A percentile compares a stretch with the other conserved stretches of the same genome.
phyloP scores from a whole-genome alignment of 768 basidiomycete species.

The Leccinum olivaceopallidum region DNA sequence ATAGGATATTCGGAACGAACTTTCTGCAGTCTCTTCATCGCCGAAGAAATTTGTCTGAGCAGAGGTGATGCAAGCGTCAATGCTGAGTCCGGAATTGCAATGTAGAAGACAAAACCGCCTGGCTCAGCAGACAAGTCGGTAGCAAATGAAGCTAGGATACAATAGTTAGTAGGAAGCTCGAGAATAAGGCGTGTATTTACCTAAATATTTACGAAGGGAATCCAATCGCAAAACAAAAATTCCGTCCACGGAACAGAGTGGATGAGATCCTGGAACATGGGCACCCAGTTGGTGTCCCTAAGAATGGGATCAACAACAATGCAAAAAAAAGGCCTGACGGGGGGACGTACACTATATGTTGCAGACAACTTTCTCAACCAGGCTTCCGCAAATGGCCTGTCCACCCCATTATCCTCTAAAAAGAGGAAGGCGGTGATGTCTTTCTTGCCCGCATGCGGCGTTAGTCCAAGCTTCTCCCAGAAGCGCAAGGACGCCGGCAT shows the following conservation, averaged over 20 bases:
- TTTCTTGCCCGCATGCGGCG: constrained; percentile 70
- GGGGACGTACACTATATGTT: constrained; percentile 56
- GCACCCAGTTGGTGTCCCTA: constrained; percentile 65
- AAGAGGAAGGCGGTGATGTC: constrained; percentile 68
- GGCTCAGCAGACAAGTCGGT: constrained; percentile 39
- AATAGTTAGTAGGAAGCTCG: neutral
- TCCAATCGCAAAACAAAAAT: constrained; percentile 66
- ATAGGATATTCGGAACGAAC: constrained; percentile 48
- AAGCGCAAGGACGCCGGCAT: constrained; percentile 72
- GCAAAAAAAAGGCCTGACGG: neutral
- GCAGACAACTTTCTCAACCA: constrained; percentile 61
- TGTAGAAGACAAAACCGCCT: constrained; percentile 61
- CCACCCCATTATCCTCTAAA: constrained; percentile 59
- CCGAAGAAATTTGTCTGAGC: constrained; percentile 69
- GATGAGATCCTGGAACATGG: constrained; percentile 52
- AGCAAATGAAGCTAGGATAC: constrained; percentile 48
- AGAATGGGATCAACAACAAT: constrained; percentile 11
- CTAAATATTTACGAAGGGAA: constrained; percentile 65
- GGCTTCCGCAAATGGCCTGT: constrained; percentile 46
- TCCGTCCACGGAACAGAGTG: constrained; percentile 50
- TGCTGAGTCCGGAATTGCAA: constrained; percentile 59
- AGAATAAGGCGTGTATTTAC: constrained; percentile 35
- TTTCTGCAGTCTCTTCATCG: constrained; percentile 57
- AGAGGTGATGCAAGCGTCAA: constrained; percentile 65
- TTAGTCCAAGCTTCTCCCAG: constrained; percentile 83